Base-by-base conservation (phyloP, 2,329 filamentous ascomycete species). In the Pleoardoris graminearum region DNA sequence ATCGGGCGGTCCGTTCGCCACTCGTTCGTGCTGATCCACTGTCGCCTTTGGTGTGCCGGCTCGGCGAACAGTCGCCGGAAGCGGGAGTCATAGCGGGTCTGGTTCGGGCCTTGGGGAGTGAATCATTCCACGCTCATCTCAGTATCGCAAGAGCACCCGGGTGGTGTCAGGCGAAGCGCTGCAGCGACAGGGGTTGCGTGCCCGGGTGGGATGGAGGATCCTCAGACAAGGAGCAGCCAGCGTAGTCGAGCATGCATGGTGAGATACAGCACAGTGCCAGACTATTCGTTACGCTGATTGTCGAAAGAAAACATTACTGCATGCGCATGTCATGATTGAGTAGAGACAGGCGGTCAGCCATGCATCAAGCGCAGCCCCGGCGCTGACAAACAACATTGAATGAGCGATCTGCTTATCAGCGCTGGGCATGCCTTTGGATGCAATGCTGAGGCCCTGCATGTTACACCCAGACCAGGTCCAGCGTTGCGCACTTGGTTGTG, bases 41-140 rank as follows among this genome's bases (percentile, higher is more conserved):
- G 43, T 30, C 43, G 30, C 36, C 19, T 35, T 22, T 21, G 22
- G 44, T 38, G 44, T 29, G n/a, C n/a, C n/a, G n/a, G n/a, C n/a
- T n/a, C 29, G 42, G 29, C 42, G 42, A 45, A 25, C 23, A 36
- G 30, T 35, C 43, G 30, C 30, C 43, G 43, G 14, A 17, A 7
- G 12, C 17, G n/a, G 17, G 42, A 44, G 27, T 44, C 27, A 33
- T 44, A 6, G 25, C 16, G 39, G 39, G 22, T 2, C 23, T 30
- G 32, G 14, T 41, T 51, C 41, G 41, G 32, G 48, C 4, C 11
- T 29, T n/a, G 17, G 27, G 16, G 33, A n/a, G 10, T 32, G 22
- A 17, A 27, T 54, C 41, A 30, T 19, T 30, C 11, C 21, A 19
- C 11, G 35, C 52, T 54, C 52, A 53, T 53, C 37, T 32, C 50